Percentiles rank a stretch among this genome's conserved stretches.
Conservation (phyloP, 768 basidiomycete species). For the Chiua virens region DNA sequence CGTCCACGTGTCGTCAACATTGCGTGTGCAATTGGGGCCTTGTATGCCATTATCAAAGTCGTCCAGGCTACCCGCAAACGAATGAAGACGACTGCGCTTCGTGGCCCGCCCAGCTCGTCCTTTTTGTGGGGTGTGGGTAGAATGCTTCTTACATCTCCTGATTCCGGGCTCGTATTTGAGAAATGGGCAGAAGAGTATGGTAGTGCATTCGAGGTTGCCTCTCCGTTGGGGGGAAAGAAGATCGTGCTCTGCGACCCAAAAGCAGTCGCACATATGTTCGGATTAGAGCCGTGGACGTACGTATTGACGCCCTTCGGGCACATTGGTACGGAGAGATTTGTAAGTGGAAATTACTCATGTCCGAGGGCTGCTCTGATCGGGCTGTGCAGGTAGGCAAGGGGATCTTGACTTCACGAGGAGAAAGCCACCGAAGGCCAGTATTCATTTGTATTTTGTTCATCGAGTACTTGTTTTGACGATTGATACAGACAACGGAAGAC, state of each 20-base stretch:
- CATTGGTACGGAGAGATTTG: constrained; percentile 23
- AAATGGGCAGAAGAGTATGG: constrained; percentile 51
- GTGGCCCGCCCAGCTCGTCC: constrained; percentile 18
- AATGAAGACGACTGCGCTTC: constrained; percentile 20
- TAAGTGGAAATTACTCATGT: constrained; percentile 8
- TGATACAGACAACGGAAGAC: constrained; percentile 35
- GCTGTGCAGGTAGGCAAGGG: constrained; percentile 33
- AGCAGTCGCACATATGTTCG: constrained; percentile 51
- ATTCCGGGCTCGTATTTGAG: constrained; percentile 40
- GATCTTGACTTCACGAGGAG: constrained; percentile 42
- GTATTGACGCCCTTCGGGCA: constrained; percentile 19
- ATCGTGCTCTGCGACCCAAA: constrained; percentile 48
- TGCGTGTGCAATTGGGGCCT: not conserved
- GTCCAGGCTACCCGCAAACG: not conserved
- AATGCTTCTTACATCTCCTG: not conserved
- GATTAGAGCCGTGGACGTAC: constrained; percentile 46
- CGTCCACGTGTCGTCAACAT: not conserved
- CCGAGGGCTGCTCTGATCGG: not conserved
- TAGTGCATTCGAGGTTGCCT: constrained; percentile 42
- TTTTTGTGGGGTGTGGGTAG: constrained; percentile 18
- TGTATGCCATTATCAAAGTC: constrained; percentile 10
- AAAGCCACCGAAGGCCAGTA: constrained; percentile 41
- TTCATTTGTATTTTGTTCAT: not conserved
- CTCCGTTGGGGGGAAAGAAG: constrained; percentile 32
- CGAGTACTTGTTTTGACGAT: constrained; percentile 17